Percentiles rank a stretch among this genome's conserved stretches.
phyloP scores from a whole-genome alignment of 371 early-diverging fungal species.

The Rhizopus stolonifer region DNA sequence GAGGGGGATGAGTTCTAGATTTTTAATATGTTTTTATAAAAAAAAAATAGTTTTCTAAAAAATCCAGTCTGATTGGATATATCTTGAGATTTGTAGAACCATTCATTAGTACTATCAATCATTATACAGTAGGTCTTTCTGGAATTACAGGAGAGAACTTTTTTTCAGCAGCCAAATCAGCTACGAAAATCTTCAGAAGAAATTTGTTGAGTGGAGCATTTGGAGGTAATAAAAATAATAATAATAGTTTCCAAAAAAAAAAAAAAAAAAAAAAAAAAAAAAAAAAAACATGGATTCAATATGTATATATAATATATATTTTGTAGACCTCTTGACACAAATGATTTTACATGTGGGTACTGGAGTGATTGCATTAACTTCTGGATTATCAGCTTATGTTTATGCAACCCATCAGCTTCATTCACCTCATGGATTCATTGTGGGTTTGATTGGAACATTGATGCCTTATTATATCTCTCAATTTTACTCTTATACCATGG shows the following conservation, averaged over 20 bases:
- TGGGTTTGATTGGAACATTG: constrained; percentile 62
- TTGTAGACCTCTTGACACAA: constrained; percentile 55
- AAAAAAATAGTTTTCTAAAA: constrained; percentile 28
- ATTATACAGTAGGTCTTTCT: constrained; percentile 69
- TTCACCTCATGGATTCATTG: constrained; percentile 70
- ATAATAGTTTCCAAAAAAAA: too few species aligned
- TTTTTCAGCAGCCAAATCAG: constrained; percentile 56
- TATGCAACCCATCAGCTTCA: constrained; percentile 63
- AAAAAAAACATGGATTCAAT: too few species aligned
- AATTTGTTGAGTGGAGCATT: constrained; percentile 69
- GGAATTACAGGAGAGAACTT: constrained; percentile 74
- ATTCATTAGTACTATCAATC: constrained; percentile 61
- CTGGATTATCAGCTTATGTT: constrained; percentile 65
- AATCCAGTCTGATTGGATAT: constrained; percentile 19
- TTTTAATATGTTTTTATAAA: too few species aligned
- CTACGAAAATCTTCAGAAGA: constrained; percentile 72
- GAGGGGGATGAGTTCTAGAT: background rate
- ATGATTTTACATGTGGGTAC: constrained; percentile 56
- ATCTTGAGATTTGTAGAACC: constrained; percentile 42
- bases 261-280: too few species aligned
- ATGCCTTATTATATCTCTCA: constrained; percentile 69
- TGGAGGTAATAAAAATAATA: too few species aligned
- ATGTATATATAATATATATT: background rate
- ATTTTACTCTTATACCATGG: constrained; percentile 70
- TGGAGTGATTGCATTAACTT: constrained; percentile 51